Base-by-base conservation (phyloP, 75 land plant species). In the Selaginella tamariscina region DNA sequence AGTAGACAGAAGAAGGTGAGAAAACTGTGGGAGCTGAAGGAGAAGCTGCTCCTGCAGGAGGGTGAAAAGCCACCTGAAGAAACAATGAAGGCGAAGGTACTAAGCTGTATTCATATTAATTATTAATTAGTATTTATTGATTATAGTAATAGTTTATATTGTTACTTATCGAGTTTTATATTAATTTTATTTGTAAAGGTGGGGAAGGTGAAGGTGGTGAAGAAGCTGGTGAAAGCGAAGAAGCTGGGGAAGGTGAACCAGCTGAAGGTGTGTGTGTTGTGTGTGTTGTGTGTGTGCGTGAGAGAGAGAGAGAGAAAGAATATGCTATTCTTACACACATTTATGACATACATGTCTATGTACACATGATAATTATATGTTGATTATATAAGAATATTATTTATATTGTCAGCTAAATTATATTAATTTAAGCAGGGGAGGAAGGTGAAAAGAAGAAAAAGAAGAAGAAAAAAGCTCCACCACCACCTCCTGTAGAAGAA, bases 401-500 rank as follows among this genome's bases (percentile, higher is more conserved):
- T n/a, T n/a, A n/a, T n/a, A n/a, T n/a, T n/a, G n/a, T n/a, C n/a
- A n/a, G n/a, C n/a, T n/a, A n/a, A n/a, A n/a, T n/a, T n/a, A n/a
- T n/a, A n/a, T n/a, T n/a, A n/a, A n/a, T n/a, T n/a, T n/a, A n/a
- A 32, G 67, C 60, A 44, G 26, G 9, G 54, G 29, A 65, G 20
- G 67, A 20, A 65, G 62, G 26, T 8, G 21, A 21, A 9, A 21
- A 59, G 5, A 59, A 59, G 21, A 23, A 27, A 15, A 59, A 21
- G 23, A 59, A 21, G 21, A 21, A 5, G 21, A 59, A 59, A n/a
- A 59, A 69, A 32, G 29, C 71, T n/a, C 65, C 71, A 5, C 71
- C 71, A 27, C 64, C 54, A 22, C 56, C 27, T 9, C 62, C 63
- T n/a, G 54, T 56, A 24, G 75, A 73, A 32, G 71, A 39, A 39